Evolutionary conservation across 805 yeast genomes (phyloP), one percentile per base, ranked within the genome.

Genomic region (Sugiyamaella boreocaroliniensis): DNA sequence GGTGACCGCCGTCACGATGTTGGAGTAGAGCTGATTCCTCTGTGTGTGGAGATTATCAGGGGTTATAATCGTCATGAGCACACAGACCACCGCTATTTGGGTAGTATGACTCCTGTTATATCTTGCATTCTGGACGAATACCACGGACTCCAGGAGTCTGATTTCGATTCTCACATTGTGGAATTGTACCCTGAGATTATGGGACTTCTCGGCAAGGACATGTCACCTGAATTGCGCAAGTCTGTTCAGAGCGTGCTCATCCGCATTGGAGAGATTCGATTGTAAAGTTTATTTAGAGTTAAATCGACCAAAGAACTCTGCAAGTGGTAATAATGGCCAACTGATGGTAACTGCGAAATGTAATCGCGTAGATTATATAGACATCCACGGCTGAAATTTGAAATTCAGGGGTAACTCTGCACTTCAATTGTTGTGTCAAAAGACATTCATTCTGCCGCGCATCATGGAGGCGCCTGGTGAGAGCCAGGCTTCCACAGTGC

Each of bases 61-160:
- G 80, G 90, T 55, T 90, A 81, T 66, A 77, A 82, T 32, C 75
- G 77, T 1, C 75, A 90, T 59, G 96, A 86, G 57, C 73, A 72
- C 50, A 69, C 80, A 5, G 92, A 86, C 67, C 81, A 79, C 49
- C 79, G 95, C 63, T 87, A 87, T 66, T 81, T 92, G 44, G 75
- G 79, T 15, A 83, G 95, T 2, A 85, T 97, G 95, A 77, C 86
- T 61, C 97, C 98, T 0, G 97, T 93, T 16, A 89, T 92, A 41
- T 85, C 87, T 34, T 96, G 86, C 65, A 85, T 93, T 20, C 72
- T 85, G 57, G 89, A 86, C 65, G 97, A 96, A 2, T 85, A 83
- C 62, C 79, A 81, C 46, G 86, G 83, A 63, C 76, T 93, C 58
- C 86, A 85, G 60, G 86, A 57, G 40, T 54, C 53, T 11, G 68